phyloP scores from a whole-genome alignment of 2,329 filamentous ascomycete species.

The Cadophora luteo-olivacea region DNA sequence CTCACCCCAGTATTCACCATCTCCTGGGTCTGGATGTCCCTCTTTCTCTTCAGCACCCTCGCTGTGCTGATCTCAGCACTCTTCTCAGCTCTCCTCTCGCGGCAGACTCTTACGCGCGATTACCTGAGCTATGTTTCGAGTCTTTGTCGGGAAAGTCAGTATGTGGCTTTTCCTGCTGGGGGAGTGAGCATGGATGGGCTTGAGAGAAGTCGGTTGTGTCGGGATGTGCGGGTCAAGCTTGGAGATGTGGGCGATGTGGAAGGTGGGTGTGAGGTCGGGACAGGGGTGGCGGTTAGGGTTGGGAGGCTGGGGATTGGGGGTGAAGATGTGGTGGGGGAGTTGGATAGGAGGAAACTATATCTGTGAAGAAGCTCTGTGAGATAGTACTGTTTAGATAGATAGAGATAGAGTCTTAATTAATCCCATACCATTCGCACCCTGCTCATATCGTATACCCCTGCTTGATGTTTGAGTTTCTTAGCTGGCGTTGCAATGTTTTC shows the following conservation, averaged over 20 bases:
- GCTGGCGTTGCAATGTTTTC: no score
- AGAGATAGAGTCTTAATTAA: not conserved
- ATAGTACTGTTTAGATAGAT: not conserved
- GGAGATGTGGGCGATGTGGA: conserved; percentile 37
- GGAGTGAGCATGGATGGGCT: conserved; percentile 28
- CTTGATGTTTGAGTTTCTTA: no score
- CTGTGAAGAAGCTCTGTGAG: conserved; percentile 17
- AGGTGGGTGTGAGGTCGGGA: conserved; percentile 31
- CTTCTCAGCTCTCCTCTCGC: conserved; percentile 23
- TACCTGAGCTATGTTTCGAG: conserved; percentile 31
- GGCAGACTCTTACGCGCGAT: conserved; percentile 20
- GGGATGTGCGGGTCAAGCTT: conserved; percentile 30
- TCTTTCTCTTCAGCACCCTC: conserved; percentile 29
- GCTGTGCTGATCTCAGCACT: conserved; percentile 29
- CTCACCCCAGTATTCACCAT: conserved; percentile 7
- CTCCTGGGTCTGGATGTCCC: conserved; percentile 24
- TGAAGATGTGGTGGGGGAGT: conserved; percentile 17
- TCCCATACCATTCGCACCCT: not conserved
- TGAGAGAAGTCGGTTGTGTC: conserved; percentile 22
- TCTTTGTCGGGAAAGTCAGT: conserved; percentile 26
- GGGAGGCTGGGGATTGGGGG: conserved; percentile 28
- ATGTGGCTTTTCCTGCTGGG: conserved; percentile 28
- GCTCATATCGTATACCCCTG: no score
- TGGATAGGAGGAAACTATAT: conserved; percentile 33
- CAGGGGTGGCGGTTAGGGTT: conserved; percentile 33